Conservation (phyloP, 164 flowering plant genomes). For the Tetracentron sinense region DNA sequence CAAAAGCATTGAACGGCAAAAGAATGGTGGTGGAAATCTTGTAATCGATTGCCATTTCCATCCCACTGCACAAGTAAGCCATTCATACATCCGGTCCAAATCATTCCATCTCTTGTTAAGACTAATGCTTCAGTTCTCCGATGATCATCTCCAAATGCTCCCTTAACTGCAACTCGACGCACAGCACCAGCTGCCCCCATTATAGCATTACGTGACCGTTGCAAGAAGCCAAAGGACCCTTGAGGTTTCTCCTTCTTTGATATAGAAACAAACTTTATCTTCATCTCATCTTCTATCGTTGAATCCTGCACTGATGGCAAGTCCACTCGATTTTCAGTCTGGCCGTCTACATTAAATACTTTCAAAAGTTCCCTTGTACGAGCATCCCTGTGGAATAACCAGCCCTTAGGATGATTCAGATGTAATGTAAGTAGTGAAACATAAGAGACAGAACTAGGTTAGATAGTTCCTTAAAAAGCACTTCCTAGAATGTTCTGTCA, state of each 20-base stretch:
- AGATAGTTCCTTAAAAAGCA: not conserved
- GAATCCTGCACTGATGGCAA: constrained; percentile 46
- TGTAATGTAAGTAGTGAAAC: too few species aligned
- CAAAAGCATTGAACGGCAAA: constrained; percentile 73
- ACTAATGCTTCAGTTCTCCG: constrained; percentile 71
- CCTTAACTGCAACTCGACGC: constrained; percentile 79
- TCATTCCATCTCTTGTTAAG: constrained; percentile 64
- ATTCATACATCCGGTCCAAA: constrained; percentile 86
- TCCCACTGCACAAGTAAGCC: constrained; percentile 94
- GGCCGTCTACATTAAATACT: constrained; percentile 87
- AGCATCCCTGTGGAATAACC: constrained; percentile 65
- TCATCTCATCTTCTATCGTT: constrained; percentile 69
- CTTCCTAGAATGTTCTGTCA: not conserved
- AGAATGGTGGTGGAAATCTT: constrained; percentile 59
- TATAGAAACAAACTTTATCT: constrained; percentile 55
- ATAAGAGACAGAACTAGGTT: not conserved
- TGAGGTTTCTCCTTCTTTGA: constrained; percentile 80
- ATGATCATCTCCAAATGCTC: constrained; percentile 65
- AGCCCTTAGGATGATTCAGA: constrained; percentile 5
- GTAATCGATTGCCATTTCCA: constrained; percentile 76
- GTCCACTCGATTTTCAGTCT: constrained; percentile 70
- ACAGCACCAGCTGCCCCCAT: constrained; percentile 99
- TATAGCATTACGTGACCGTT: constrained; percentile 92
- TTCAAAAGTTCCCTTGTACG: constrained; percentile 80
- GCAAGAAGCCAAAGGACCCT: constrained; percentile 53